phyloP scores from a whole-genome alignment of 192 early-diverging fungal species.

The Coemansia sp. region DNA sequence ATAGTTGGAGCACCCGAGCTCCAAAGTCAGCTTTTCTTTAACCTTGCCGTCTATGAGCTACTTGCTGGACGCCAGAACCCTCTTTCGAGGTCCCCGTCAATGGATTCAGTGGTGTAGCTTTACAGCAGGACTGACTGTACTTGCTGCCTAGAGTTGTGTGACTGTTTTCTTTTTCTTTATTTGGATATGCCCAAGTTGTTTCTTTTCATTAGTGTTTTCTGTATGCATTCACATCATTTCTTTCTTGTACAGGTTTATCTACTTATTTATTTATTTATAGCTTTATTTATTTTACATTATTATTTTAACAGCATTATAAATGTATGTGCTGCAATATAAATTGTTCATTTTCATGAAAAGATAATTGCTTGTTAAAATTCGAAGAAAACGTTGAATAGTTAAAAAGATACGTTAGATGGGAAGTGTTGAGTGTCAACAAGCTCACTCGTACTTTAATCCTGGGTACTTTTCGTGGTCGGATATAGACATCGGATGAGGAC shows the following conservation, averaged over 20 bases:
- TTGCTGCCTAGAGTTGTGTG: background rate
- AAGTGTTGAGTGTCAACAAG: conserved; percentile 6
- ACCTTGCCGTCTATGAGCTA: conserved; percentile 46
- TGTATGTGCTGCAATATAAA: background rate
- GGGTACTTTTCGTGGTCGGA: conserved; percentile 33
- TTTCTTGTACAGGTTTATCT: conserved; percentile 1
- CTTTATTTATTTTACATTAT: background rate
- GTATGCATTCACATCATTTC: background rate
- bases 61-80: conserved; percentile 32
- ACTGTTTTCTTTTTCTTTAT: background rate
- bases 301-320: background rate
- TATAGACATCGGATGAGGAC: conserved; percentile 12
- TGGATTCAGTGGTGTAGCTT: conserved; percentile 19
- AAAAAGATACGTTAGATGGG: background rate
- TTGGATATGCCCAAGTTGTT: background rate
- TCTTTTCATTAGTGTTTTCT: conserved; percentile 3
- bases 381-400: no score
- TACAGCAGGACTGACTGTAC: background rate
- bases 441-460: conserved; percentile 33
- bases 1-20: conserved; percentile 13
- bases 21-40: conserved; percentile 42
- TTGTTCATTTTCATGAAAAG: background rate
- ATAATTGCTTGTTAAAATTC: background rate
- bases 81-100: conserved; percentile 41
- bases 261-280: background rate